Conservation (phyloP, 148 eudicot genomes). For the Fagopyrum homotropicum region DNA sequence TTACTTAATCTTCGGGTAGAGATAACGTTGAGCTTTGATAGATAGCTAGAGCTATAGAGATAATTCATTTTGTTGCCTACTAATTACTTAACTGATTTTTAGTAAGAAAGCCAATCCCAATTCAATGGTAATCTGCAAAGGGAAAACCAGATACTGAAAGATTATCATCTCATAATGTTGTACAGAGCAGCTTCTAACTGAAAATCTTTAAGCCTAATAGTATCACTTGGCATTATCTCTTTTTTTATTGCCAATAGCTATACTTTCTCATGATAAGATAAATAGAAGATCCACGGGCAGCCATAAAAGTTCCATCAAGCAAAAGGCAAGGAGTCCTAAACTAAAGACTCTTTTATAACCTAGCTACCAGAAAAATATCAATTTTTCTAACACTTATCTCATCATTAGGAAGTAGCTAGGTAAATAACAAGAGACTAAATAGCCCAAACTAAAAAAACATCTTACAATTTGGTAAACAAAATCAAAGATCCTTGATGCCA, state of each 20-base stretch:
- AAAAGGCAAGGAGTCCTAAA: background rate
- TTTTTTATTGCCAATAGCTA: background rate
- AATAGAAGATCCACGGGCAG: background rate
- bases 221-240: background rate
- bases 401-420: background rate
- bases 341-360: background rate
- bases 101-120: background rate
- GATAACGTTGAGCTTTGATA: background rate
- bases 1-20: background rate
- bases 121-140: background rate
- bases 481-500: background rate
- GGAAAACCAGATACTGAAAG: background rate
- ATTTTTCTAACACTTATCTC: background rate
- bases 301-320: background rate
- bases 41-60: background rate
- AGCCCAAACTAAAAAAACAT: background rate
- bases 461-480: slow-evolving; percentile 1
- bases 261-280: background rate
- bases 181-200: background rate
- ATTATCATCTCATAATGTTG: background rate
- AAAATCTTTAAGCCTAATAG: background rate
- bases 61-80: background rate
- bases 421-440: background rate
- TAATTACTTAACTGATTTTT: background rate
- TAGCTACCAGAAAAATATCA: background rate